Percentiles rank a stretch among this genome's conserved stretches.
phyloP scores from a whole-genome alignment of 257 asterid genomes.

The Nicotiana attenuata region DNA sequence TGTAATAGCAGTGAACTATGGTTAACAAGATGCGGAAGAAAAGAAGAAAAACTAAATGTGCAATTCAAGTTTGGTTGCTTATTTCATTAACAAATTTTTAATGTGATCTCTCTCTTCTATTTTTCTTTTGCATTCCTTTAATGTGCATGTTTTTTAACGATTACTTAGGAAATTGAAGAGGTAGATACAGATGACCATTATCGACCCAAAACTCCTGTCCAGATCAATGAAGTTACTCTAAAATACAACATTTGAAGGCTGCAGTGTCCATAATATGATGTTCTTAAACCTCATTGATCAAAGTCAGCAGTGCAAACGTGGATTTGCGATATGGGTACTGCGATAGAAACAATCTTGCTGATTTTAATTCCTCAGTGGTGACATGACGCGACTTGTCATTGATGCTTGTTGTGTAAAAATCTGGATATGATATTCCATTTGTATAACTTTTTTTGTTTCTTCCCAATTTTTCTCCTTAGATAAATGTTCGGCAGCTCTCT shows the following conservation, averaged over 20 bases:
- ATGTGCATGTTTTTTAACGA: background rate
- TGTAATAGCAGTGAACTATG: background rate
- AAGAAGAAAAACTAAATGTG: background rate
- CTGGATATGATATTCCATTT: constrained; percentile 3
- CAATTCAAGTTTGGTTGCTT: background rate
- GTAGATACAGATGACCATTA: constrained; percentile 93
- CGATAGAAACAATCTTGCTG: background rate
- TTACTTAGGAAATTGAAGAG: constrained; percentile 87
- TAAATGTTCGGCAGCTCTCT: background rate
- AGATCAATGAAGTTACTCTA: constrained; percentile 55
- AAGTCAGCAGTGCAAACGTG: background rate
- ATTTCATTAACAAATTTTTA: background rate
- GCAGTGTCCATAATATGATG: background rate
- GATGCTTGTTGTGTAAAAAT: constrained; percentile 11
- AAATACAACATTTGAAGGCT: constrained; percentile 43
- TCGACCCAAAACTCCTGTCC: constrained; percentile 75
- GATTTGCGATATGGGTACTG: background rate
- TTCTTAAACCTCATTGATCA: background rate
- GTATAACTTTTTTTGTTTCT: background rate
- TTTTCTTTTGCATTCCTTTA: background rate
- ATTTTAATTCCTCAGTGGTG: background rate
- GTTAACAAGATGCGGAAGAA: background rate
- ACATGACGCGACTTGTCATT: constrained; percentile 8
- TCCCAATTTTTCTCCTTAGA: background rate
- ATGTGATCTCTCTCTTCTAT: background rate